Base-by-base conservation (phyloP, 2,329 filamentous ascomycete species). In the Fusarium solani-melongenae region DNA sequence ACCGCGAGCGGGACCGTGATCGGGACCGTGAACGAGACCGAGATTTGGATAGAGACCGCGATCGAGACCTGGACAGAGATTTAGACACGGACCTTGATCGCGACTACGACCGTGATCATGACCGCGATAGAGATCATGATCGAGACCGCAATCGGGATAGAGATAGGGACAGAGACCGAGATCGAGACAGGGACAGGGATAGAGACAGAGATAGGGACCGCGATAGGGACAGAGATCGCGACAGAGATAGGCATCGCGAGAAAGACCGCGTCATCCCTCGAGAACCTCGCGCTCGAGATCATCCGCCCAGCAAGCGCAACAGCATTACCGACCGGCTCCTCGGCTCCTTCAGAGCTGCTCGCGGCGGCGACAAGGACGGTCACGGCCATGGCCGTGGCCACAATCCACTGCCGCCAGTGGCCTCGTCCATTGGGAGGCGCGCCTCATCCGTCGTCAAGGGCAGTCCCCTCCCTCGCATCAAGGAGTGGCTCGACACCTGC, bases 401-500 rank as follows among this genome's bases (percentile, higher is more conserved):
- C 49, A 53, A 53, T 20, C 69, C 66, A 67, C 33, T 67, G 62
- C 71, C 71, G 17, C 51, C 73, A 8, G 55, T 61, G 6, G 66
- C 73, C 22, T 74, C 78, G 4, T 76, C 78, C 3, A 71, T 80
- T 31, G 74, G 76, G 57, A 76, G 81, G 20, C 80, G 81, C 20
- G 70, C 80, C 9, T 83, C 82, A 17, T 74, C 79, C 46, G 72
- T 78, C 59, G 78, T 71, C 49, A 80, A 78, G 57, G 78, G 80
- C 33, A 83, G 81, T 11, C 84, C 84, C 20, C 75, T 84, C 38
- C 78, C 77, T 55, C 82, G 82, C 56, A 80, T 86, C 58, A 81
- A 81, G 55, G 81, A 84, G 49, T 86, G 84, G 84, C 81, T 86
- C 36, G 83, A 86, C 64, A 79, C 79, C 14, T 86, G 84, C 73